A percentile compares a stretch with the other conserved stretches of the same genome.
Conservation (phyloP, 73 alveolate species). For the Paraurostyla sp. region DNA sequence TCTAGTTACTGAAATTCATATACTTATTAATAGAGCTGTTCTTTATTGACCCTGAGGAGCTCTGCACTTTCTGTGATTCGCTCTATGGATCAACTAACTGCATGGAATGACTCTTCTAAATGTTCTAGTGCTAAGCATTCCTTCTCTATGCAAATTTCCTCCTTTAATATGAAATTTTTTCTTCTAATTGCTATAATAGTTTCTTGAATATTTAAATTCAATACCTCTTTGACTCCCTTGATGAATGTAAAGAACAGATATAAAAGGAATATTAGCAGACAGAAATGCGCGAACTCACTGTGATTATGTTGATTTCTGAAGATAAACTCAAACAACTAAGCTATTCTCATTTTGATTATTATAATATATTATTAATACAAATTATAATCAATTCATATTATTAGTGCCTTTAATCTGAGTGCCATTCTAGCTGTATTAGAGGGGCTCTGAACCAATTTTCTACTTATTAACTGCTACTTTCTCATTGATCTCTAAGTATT, state of each 20-base stretch:
- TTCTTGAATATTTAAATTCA: neutral
- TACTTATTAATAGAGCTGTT: neutral
- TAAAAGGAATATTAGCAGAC: constrained; percentile 39
- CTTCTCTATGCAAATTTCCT: constrained; percentile 1
- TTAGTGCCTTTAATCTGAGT: neutral
- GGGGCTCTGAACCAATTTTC: neutral
- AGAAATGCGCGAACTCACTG: constrained; percentile 63
- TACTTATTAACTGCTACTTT: neutral
- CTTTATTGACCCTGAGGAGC: neutral
- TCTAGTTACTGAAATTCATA: neutral
- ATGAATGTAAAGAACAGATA: constrained; percentile 33
- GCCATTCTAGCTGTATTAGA: neutral
- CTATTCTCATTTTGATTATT: constrained; percentile 18
- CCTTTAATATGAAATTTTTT: constrained; percentile 16
- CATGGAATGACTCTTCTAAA: neutral
- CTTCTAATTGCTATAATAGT: constrained; percentile 41
- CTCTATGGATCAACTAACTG: neutral
- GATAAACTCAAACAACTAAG: constrained; percentile 32
- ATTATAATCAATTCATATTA: neutral
- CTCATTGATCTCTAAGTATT: constrained; percentile 47
- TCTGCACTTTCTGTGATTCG: neutral
- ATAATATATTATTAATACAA: neutral
- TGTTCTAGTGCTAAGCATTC: neutral
- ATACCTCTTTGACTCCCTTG: constrained; percentile 43
- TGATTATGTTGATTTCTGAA: constrained; percentile 61